phyloP scores from a whole-genome alignment of 1,284 basidiomycete genomes.

The Kalmanozyma brasiliensis region DNA sequence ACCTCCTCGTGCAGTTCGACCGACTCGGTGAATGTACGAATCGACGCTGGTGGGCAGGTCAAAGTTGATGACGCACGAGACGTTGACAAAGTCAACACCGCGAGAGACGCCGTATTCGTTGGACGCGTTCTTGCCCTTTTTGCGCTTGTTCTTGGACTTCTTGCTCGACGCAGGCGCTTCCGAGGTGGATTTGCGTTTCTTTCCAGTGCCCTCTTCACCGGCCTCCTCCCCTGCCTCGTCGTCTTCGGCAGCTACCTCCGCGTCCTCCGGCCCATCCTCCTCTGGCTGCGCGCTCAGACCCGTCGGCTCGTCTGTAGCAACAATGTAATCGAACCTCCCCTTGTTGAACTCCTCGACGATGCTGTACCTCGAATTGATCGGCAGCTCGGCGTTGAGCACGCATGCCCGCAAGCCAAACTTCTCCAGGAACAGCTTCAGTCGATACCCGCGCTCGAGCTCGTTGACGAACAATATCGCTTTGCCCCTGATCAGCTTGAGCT shows the following conservation, averaged over 20 bases:
- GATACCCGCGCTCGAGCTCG: constrained; percentile 92
- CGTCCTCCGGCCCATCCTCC: constrained; percentile 58
- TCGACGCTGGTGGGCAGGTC: constrained; percentile 88
- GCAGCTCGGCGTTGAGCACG: constrained; percentile 94
- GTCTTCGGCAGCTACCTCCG: constrained; percentile 32
- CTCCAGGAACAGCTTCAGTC: constrained; percentile 94
- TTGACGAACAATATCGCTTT: constrained; percentile 98
- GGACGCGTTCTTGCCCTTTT: constrained; percentile 9
- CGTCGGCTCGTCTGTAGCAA: constrained; percentile 88
- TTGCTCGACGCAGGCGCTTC: constrained; percentile 6
- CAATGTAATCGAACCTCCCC: constrained; percentile 97
- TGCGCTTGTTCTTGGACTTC: constrained; percentile 8
- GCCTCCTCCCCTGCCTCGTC: constrained; percentile 9
- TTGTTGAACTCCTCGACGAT: constrained; percentile 99
- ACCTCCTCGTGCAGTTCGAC: constrained; percentile 93
- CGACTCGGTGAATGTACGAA: constrained; percentile 96
- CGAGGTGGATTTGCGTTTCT: constrained; percentile 33
- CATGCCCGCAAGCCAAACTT: constrained; percentile 97
- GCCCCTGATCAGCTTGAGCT: constrained; percentile 91
- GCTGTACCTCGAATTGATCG: constrained; percentile 94
- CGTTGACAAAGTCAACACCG: constrained; percentile 96
- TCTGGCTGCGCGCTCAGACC: constrained; percentile 65
- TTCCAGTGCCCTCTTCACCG: too few species aligned
- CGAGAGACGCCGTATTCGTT: constrained; percentile 91
- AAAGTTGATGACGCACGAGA: constrained; percentile 98